phyloP scores from a whole-genome alignment of 352 stramenopile genomes.

The Plasmopara muralis region DNA sequence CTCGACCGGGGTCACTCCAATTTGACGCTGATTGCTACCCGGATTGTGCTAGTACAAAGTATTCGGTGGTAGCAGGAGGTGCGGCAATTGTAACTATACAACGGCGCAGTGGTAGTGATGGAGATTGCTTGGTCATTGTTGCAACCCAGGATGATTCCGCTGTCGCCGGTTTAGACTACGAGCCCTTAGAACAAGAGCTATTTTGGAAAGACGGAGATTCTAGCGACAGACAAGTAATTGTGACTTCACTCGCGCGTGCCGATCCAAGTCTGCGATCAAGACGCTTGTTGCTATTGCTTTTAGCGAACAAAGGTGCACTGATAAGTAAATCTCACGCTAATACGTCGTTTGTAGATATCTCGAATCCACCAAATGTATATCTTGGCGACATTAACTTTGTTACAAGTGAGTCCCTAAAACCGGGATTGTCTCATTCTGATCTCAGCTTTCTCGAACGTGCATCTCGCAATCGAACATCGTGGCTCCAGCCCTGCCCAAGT shows the following conservation, averaged over 20 bases:
- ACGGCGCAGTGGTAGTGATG: conserved; percentile 47
- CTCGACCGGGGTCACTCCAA: conserved; percentile 39
- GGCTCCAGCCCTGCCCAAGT: conserved; percentile 41
- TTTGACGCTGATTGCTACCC: conserved; percentile 69
- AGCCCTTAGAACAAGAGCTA: conserved; percentile 26
- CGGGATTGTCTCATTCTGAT: conserved; percentile 34
- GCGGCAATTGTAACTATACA: conserved; percentile 45
- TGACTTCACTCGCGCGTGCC: conserved; percentile 27
- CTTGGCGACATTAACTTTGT: conserved; percentile 55
- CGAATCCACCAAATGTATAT: conserved; percentile 31
- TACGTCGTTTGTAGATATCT: conserved; percentile 36
- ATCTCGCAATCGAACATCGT: conserved; percentile 41
- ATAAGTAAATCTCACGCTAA: conserved; percentile 27
- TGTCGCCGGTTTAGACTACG: conserved; percentile 43
- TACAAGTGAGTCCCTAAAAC: conserved; percentile 18
- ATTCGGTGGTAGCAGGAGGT: conserved; percentile 39
- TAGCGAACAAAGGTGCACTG: conserved; percentile 16
- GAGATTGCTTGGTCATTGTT: conserved; percentile 33
- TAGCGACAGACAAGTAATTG: conserved; percentile 39
- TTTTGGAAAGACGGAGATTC: conserved; percentile 49
- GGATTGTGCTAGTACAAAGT: conserved; percentile 39
- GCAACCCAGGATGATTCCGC: conserved; percentile 42
- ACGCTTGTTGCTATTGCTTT: conserved; percentile 37
- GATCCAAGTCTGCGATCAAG: conserved; percentile 21
- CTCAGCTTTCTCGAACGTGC: conserved; percentile 42